A percentile compares a stretch with the other conserved stretches of the same genome.
These are phyloP conservation scores for Elaeis guineensis DNA, from an alignment of 176 grass and related monocot species.

Conservation along the genomic window DNA sequence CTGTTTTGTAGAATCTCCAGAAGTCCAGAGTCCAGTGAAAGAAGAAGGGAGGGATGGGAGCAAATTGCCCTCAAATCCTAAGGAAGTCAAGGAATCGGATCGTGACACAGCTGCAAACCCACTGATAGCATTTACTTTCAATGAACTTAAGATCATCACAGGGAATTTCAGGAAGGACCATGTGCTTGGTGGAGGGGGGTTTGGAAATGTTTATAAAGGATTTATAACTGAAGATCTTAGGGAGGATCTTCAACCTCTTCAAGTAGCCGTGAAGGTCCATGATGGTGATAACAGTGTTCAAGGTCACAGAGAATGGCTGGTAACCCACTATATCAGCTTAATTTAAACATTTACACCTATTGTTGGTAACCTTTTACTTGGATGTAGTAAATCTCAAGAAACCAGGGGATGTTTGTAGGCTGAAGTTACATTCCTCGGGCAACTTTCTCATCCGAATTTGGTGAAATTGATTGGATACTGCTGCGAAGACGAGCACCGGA, in stretches of 20 bases:
- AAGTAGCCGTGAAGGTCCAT: constrained; percentile 79
- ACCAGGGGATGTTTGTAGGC: constrained; percentile 24
- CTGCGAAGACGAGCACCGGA: constrained; percentile 54
- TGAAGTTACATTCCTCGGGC: constrained; percentile 73
- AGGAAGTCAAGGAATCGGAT: constrained; percentile 60
- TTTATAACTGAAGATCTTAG: constrained; percentile 32
- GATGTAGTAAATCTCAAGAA: background rate
- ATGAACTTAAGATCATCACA: constrained; percentile 47
- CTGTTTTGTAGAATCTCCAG: constrained; percentile 38
- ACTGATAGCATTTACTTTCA: constrained; percentile 56
- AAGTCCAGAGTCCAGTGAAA: constrained; percentile 47
- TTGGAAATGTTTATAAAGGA: constrained; percentile 80
- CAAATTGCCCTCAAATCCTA: constrained; percentile 54
- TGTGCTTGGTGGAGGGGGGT: constrained; percentile 61
- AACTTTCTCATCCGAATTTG: constrained; percentile 68
- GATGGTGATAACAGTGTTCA: constrained; percentile 89
- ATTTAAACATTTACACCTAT: background rate
- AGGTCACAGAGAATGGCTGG: constrained; percentile 85
- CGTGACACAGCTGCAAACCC: constrained; percentile 38
- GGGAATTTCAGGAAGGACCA: constrained; percentile 54
- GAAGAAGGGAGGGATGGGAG: constrained; percentile 35
- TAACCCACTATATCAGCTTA: constrained; percentile 4
- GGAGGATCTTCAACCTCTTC: constrained; percentile 25
- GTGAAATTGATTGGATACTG: constrained; percentile 77
- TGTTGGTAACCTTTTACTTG: too few species aligned